Evolutionary conservation across 345 rosid genomes (phyloP).

Genomic region (Citrus australasica): DNA sequence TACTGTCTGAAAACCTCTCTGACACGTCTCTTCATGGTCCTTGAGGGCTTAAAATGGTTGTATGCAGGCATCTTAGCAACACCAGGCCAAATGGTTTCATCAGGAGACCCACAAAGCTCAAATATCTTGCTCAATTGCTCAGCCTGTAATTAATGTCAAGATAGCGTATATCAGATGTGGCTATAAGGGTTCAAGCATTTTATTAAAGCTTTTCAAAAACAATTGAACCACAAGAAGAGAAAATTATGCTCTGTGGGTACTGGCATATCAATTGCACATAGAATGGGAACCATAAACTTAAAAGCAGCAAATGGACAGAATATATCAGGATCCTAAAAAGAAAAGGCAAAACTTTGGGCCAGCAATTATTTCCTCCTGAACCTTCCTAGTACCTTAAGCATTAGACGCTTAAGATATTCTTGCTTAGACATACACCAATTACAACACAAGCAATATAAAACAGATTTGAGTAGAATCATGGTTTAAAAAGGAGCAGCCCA

Average conservation of each 20-base stretch:
- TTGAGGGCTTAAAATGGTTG: constrained; percentile 50
- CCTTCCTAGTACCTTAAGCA: background rate
- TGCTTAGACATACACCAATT: no score
- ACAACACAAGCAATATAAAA: background rate
- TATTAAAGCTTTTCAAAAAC: background rate
- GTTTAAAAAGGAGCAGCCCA: background rate
- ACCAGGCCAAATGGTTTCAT: constrained; percentile 67
- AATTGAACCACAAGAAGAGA: background rate
- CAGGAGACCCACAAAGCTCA: constrained; percentile 71
- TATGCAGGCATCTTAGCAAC: constrained; percentile 61
- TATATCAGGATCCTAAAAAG: background rate
- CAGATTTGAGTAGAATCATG: background rate
- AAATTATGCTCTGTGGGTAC: background rate
- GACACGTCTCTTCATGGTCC: constrained; percentile 66
- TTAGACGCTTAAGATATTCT: no score
- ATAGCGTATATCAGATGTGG: background rate
- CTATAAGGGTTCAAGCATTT: background rate
- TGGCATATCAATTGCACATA: background rate
- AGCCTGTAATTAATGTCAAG: constrained; percentile 28
- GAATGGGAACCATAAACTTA: background rate
- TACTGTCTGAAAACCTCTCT: constrained; percentile 80
- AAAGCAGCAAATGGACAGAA: background rate
- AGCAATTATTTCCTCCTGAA: background rate
- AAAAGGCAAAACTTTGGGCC: background rate
- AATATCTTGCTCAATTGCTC: constrained; percentile 66